Evolutionary conservation across 2,329 filamentous ascomycete species (phyloP).

Genomic region (Rhynchosporium secalis): DNA sequence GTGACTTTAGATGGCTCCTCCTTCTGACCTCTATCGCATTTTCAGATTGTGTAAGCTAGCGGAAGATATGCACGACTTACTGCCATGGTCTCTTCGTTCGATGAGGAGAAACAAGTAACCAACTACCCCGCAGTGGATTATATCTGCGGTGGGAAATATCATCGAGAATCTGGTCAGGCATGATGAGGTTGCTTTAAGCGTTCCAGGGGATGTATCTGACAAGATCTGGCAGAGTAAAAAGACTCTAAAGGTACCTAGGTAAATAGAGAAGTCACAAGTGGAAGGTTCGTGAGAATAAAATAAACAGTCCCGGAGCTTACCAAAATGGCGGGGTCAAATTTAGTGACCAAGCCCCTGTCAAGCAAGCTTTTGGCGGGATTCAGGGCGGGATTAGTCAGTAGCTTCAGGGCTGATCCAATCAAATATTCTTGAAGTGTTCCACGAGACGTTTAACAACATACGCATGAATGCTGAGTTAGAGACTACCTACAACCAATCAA

Average conservation of each 20-base stretch:
- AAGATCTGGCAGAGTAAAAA: too few relatives aligned
- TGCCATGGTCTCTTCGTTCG: constrained; percentile 97
- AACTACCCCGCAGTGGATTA: constrained; percentile 86
- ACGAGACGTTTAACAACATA: too few relatives aligned
- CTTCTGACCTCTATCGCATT: constrained; percentile 67
- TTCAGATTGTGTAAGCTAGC: constrained; percentile 21
- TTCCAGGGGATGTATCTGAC: background rate
- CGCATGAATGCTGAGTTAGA: background rate
- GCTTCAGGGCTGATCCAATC: background rate
- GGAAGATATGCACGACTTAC: constrained; percentile 52
- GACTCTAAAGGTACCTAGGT: background rate
- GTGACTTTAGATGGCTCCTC: constrained; percentile 67
- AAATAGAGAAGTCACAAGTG: background rate
- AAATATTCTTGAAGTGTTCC: background rate
- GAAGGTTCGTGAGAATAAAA: background rate
- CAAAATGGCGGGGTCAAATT: background rate
- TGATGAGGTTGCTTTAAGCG: constrained; percentile 40
- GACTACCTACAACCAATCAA: too few relatives aligned
- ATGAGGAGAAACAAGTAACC: constrained; percentile 94
- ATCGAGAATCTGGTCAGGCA: constrained; percentile 78
- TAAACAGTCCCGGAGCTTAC: background rate
- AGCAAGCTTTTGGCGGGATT: constrained; percentile 6
- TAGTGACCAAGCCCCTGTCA: background rate
- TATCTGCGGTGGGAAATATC: constrained; percentile 96
- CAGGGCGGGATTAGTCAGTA: background rate